phyloP scores from a whole-genome alignment of 176 grass and related monocot genomes.

The Aechmea fasciata region DNA sequence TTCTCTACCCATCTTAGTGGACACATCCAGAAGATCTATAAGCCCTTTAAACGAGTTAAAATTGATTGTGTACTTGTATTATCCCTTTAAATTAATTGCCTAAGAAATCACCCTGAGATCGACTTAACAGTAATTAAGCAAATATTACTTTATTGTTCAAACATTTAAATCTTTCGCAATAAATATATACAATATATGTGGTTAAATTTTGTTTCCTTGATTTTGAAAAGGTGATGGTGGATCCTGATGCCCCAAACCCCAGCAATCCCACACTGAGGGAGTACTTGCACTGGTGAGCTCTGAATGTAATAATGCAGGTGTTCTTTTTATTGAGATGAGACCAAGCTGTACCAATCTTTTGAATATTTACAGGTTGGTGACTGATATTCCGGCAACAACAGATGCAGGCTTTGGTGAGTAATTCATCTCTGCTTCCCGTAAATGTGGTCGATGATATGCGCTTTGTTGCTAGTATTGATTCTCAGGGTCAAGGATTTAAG shows the following conservation, averaged over 20 bases:
- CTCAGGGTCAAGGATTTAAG: too few relatives aligned
- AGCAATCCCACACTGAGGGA: constrained; percentile 72
- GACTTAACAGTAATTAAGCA: too few relatives aligned
- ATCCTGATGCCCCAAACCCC: constrained; percentile 84
- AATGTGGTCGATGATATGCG: too few relatives aligned
- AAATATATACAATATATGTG: not conserved
- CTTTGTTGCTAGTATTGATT: too few relatives aligned
- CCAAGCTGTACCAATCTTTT: not conserved
- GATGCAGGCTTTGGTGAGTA: constrained; percentile 53
- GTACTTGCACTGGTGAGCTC: constrained; percentile 78
- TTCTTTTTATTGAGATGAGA: not conserved
- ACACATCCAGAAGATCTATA: too few relatives aligned
- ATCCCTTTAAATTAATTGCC: too few relatives aligned
- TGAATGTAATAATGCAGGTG: not conserved
- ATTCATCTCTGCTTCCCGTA: not conserved
- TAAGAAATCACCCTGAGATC: too few relatives aligned
- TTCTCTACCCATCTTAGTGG: too few relatives aligned
- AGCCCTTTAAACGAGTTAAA: too few relatives aligned
- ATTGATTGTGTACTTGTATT: too few relatives aligned
- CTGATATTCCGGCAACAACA: constrained; percentile 79
- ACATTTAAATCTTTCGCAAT: too few relatives aligned
- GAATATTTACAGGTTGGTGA: constrained; percentile 50
- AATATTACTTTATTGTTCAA: too few relatives aligned
- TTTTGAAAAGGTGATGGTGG: constrained; percentile 58
- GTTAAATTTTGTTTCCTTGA: not conserved